Evolutionary conservation across 805 yeast species (phyloP), one percentile per base, ranked within the genome.

Genomic region (Metschnikowia corniflorae): DNA sequence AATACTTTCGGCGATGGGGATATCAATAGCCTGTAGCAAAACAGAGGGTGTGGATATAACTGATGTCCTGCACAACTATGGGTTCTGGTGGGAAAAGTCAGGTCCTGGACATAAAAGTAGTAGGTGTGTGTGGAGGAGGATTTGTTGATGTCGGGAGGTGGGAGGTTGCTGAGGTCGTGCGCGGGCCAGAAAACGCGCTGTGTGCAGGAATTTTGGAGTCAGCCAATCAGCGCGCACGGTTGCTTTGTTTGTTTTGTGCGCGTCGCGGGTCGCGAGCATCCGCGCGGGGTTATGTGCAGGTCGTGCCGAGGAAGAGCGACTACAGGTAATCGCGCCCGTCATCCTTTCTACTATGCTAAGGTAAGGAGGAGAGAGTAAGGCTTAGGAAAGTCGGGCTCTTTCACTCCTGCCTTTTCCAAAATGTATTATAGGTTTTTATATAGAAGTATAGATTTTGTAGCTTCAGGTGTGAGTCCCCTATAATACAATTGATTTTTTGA

Each of bases 81-180:
- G 27, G 33, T 13, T 37, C 27, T 32, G 33, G 16, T 31, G 26
- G 36, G 22, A 16, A 39, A 28, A 26, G 45, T 31, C 40, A 46
- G 28, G 47, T 48, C 52, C 52, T 48, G 52, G 50, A 48, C 50
- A 48, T 41, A 48, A 42, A 46, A 46, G 52, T 37, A 46, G 52
- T 46, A 46, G 48, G 50, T 43, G 49, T 47, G 49, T 47, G 49
- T 42, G 51, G 39, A 46, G 41, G 47, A 42, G 50, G 47, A 43
- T 29, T 42, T 41, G 46, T 46, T 43, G 46, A 40, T 36, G 44
- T 37, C 28, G 46, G 37, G 40, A 31, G 45, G 39, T 14, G 46
- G 43, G 35, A 40, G 39, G 26, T 25, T 29, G 35, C 26, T 24
- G 39, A 19, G 37, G 46, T 42, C 50, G 51, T 47, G 51, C 50